Conservation (phyloP, 2,329 filamentous ascomycete species). For the Coniochaeta sp. region DNA sequence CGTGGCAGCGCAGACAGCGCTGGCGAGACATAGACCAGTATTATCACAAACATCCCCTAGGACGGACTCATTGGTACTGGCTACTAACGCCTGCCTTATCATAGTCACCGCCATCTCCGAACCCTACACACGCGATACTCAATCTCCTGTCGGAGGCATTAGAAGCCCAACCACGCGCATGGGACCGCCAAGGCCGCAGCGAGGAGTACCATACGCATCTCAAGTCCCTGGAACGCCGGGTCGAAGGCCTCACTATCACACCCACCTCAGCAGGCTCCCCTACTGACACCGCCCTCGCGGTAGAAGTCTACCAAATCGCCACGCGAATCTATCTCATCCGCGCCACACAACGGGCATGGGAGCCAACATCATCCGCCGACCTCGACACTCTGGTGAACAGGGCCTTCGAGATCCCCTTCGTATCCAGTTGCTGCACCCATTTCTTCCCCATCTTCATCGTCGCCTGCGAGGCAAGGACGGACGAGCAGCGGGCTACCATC, state of each 20-base stretch:
- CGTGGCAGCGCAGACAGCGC: too few species aligned
- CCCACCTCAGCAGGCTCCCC: neutral
- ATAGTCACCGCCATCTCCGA: constrained; percentile 8
- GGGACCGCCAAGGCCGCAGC: constrained; percentile 11
- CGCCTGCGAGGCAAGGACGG: constrained; percentile 24
- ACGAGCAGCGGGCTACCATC: constrained; percentile 22
- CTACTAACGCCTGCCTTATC: too few species aligned
- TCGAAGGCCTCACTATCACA: constrained; percentile 1
- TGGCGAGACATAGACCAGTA: neutral
- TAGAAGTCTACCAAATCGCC: constrained; percentile 13
- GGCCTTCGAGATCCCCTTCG: constrained; percentile 10
- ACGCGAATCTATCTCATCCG: constrained; percentile 15
- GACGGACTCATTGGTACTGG: too few species aligned
- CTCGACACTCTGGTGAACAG: constrained; percentile 14
- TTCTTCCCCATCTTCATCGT: constrained; percentile 28
- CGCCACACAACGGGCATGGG: constrained; percentile 16
- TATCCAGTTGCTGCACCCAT: constrained; percentile 16
- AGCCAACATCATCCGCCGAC: constrained; percentile 7
- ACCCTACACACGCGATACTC: constrained; percentile 11
- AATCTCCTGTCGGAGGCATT: constrained; percentile 16
- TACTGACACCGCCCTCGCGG: constrained; percentile 4
- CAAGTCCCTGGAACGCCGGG: constrained; percentile 7
- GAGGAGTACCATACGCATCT: constrained; percentile 11
- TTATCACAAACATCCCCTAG: too few species aligned
- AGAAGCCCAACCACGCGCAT: constrained; percentile 13